Conservation (phyloP, 345 rosid genomes). For the Eucalyptus sp. region DNA sequence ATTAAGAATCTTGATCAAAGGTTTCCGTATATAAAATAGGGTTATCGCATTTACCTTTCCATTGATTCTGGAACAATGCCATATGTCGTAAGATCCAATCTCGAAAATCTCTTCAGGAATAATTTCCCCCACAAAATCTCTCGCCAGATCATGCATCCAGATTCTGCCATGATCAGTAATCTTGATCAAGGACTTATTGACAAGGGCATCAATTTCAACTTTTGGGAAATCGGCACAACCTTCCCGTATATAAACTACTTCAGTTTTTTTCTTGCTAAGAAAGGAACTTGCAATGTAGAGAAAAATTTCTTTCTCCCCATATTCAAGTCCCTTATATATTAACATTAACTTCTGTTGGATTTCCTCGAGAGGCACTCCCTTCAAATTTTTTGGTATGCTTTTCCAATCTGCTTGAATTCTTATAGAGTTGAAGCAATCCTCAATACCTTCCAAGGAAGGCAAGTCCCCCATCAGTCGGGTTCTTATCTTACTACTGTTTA, state of each 20-base stretch:
- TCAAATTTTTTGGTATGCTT: accelerated
- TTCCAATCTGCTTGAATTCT: accelerated
- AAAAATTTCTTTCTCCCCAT: accelerated
- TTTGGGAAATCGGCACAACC: accelerated
- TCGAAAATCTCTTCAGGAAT: accelerated
- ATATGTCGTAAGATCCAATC: accelerated
- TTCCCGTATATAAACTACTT: accelerated
- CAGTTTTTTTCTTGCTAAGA: too few relatives aligned
- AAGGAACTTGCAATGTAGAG: accelerated
- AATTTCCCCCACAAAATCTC: accelerated
- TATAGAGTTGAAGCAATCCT: too few relatives aligned
- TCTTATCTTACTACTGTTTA: too few relatives aligned
- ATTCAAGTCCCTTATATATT: too few relatives aligned
- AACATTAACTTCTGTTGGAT: too few relatives aligned
- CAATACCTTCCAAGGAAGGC: not conserved
- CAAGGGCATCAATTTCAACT: too few relatives aligned
- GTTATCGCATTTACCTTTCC: too few relatives aligned
- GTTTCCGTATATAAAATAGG: too few relatives aligned
- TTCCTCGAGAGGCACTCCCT: accelerated
- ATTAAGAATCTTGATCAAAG: too few relatives aligned
- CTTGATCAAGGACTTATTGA: too few relatives aligned
- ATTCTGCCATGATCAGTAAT: accelerated
- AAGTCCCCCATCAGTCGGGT: accelerated
- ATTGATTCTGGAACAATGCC: accelerated
- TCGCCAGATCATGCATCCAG: accelerated